These are phyloP conservation scores for Populus tremula DNA, from an alignment of 345 rosid species.

Conservation along the genomic window DNA sequence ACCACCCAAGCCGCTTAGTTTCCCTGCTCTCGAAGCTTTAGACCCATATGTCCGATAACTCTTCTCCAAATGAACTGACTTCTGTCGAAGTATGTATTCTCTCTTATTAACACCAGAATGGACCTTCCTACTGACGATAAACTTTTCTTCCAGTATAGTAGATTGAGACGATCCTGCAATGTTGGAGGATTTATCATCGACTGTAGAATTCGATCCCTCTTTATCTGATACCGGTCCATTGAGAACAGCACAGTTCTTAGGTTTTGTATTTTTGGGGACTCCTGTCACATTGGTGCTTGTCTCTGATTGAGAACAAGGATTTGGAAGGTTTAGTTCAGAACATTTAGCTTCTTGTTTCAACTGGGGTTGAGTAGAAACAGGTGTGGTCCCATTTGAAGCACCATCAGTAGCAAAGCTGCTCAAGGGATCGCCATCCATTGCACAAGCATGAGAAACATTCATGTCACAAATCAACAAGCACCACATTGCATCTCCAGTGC, in stretches of 20 bases:
- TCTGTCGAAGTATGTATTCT: slow-evolving; percentile 68
- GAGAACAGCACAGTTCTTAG: slow-evolving; percentile 40
- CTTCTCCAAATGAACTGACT: slow-evolving; percentile 67
- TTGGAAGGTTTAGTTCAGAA: slow-evolving; percentile 47
- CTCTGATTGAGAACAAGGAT: slow-evolving; percentile 45
- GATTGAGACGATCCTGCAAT: slow-evolving; percentile 48
- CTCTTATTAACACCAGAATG: slow-evolving; percentile 56
- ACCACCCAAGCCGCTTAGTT: slow-evolving; percentile 54
- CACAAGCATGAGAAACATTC: slow-evolving; percentile 93
- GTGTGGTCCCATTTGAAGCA: slow-evolving; percentile 29
- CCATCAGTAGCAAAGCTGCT: slow-evolving; percentile 42
- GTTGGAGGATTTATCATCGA: slow-evolving; percentile 47
- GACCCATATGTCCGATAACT: slow-evolving; percentile 52
- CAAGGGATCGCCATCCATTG: slow-evolving; percentile 68
- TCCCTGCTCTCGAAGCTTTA: slow-evolving; percentile 55
- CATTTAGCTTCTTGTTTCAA: slow-evolving; percentile 39
- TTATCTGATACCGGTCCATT: slow-evolving; percentile 44
- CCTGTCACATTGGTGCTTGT: slow-evolving; percentile 34
- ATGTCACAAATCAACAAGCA: slow-evolving; percentile 86
- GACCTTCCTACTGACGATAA: slow-evolving; percentile 54
- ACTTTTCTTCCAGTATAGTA: slow-evolving; percentile 58
- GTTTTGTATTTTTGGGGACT: slow-evolving; percentile 34
- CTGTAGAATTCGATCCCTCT: slow-evolving; percentile 40
- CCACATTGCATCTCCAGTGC: slow-evolving; percentile 99
- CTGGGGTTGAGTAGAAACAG: slow-evolving; percentile 32